A percentile compares a stretch with the other conserved stretches of the same genome.
Conservation (phyloP, 148 eudicot species). For the Rhododendron kiyosumense region DNA sequence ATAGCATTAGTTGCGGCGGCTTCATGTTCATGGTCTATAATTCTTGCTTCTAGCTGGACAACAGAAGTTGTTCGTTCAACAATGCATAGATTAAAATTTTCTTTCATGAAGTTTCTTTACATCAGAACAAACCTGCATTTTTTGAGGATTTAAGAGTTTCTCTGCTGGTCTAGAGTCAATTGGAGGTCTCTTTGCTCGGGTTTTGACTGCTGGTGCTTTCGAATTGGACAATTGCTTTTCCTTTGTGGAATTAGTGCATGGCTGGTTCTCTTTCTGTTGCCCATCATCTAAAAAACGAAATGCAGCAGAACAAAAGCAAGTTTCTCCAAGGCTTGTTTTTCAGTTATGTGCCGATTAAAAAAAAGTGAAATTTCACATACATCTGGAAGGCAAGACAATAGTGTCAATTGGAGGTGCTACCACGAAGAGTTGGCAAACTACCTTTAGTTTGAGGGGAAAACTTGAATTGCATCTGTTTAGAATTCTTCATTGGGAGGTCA, state of each 20-base stretch:
- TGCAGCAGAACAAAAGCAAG: neutral
- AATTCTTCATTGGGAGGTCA: conserved; percentile 25
- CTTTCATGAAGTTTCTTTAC: neutral
- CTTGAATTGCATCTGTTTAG: conserved; percentile 29
- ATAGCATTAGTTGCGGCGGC: conserved; percentile 18
- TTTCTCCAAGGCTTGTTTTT: neutral
- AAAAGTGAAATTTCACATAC: neutral
- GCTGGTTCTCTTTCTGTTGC: conserved; percentile 40
- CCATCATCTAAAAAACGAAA: conserved; percentile 26
- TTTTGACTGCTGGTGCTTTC: conserved; percentile 28
- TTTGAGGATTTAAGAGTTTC: conserved; percentile 29
- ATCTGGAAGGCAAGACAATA: conserved; percentile 21
- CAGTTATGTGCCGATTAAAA: neutral
- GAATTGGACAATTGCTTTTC: conserved; percentile 29
- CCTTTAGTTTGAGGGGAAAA: conserved; percentile 12
- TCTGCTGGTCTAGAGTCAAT: conserved; percentile 31
- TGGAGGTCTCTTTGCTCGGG: conserved; percentile 34
- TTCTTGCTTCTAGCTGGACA: conserved; percentile 25
- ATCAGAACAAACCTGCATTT: conserved; percentile 28
- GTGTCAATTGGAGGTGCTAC: conserved; percentile 17
- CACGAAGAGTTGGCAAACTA: conserved; percentile 14
- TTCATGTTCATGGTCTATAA: conserved; percentile 20
- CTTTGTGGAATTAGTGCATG: conserved; percentile 20
- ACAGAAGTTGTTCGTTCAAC: conserved; percentile 7
- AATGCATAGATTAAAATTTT: neutral